Evolutionary conservation across 2,329 filamentous ascomycete genomes (phyloP), one percentile per base, ranked within the genome.

Genomic region (Dothidotthia symphoricarpi): DNA sequence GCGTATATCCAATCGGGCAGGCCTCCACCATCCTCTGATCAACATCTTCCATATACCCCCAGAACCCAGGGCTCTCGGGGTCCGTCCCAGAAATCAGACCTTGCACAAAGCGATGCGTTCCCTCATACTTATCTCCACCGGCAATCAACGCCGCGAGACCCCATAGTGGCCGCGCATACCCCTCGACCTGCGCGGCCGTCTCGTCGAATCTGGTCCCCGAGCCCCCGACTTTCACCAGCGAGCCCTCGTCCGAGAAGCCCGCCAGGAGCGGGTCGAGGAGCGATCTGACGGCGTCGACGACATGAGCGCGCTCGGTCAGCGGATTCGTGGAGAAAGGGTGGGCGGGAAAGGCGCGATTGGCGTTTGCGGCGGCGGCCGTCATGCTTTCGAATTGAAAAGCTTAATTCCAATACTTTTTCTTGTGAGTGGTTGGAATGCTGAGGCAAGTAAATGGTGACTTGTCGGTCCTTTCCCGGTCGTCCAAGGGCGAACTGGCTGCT

Each of bases 11-110:
- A 41, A 90, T 74, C 1, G 86, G 85, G 58, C 85, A 89, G 75
- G 88, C 87, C 63, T 91, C 86, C 2, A 90, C 86, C 86, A 90
- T 90, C 16, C 86, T 74, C 70, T 90, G 86, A 57, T 90, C 86
- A 40, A 83, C 81, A 57, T 89, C 85, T 49, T 81, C 75, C 47
- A 86, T 84, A 39, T 79, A 81, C 0, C 85, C 86, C 86, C 86
- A 91, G 56, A 83, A 90, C 65, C 89, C 86, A 0, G 78, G 74
- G 41, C 71, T 78, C 29, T 80, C 73, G 0, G 85, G 85, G 52
- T 90, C 80, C 0, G 84, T 88, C 1, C 85, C 86, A 22, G 80
- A 75, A 46, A 80, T 78, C 39, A 90, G 71, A 3, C 86, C 86
- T 44, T 85, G 75, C 24, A 87, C 76, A 78, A 83, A 88, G 65